Evolutionary conservation across 805 yeast genomes (phyloP), one percentile per base, ranked within the genome.

Genomic region (Candida morakotiae): DNA sequence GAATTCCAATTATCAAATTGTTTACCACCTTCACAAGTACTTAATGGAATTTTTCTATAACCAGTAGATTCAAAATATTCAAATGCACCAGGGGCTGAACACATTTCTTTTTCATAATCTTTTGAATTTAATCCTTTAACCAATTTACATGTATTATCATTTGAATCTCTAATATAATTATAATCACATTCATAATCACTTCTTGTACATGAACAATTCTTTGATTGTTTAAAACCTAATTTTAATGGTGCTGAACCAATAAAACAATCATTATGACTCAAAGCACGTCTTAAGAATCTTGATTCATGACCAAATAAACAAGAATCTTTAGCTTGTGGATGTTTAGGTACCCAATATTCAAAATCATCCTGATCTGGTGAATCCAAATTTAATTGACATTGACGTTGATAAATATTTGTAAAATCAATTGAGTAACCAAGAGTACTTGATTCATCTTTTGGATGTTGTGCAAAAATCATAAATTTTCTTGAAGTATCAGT

Each of bases 101-200:
- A 87, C 38, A 74, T 69, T 40, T 71, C 74, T 19, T 72, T 62
- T 47, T 53, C 48, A 39, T 80, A 78, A 52, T 86, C 85, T 10
- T 76, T 71, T 6, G 94, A 86, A 4, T 70, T 56, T 38, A 77
- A 66, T 0, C 96, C 97, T 15, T 71, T 66, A n/a, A 88, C 85
- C 28, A 88, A 72, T 54, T 78, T 78, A 64, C 98, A 93, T 2
- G 93, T 83, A 15, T 95, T 95, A 53, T 87, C 96, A 0, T 50
- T 43, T 9, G 22, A 9, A 35, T 79, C 80, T 41, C 82, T 71
- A 40, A 61, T 75, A 58, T 70, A 89, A 60, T 89, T 89, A 66
- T 80, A 87, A 58, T 93, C 98, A 72, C 98, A 93, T 60, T 93
- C 98, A 53, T 67, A 93, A 49, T 91, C 98, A 36, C 75, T 73